phyloP scores from a whole-genome alignment of 192 early-diverging fungal species.

The Spinellus fusiger region DNA sequence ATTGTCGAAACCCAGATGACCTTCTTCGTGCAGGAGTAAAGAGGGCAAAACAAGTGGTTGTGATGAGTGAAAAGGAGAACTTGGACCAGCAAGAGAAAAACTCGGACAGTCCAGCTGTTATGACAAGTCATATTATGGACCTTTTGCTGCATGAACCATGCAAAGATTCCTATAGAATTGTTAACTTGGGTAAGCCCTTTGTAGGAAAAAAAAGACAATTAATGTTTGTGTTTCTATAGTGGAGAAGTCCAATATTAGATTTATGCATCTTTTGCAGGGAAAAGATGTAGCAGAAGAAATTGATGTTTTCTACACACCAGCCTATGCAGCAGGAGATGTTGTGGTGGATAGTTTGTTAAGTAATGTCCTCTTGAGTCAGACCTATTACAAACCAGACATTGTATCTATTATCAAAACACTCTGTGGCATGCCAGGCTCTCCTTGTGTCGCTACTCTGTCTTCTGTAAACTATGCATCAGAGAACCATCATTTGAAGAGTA shows the following conservation, averaged over 20 bases:
- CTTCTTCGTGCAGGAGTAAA: conserved; percentile 39
- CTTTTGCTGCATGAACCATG: conserved; percentile 36
- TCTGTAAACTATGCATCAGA: conserved; percentile 1
- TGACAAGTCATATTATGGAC: conserved; percentile 60
- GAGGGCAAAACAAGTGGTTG: conserved; percentile 39
- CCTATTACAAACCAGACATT: conserved; percentile 50
- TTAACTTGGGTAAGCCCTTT: conserved; percentile 35
- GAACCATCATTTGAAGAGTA: conserved; percentile 30
- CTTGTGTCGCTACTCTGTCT: neutral
- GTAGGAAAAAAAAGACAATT: neutral
- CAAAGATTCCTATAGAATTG: conserved; percentile 30
- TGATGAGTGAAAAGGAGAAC: conserved; percentile 36
- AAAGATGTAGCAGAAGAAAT: conserved; percentile 30
- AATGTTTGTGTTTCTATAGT: neutral
- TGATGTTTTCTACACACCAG: conserved; percentile 47
- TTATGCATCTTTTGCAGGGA: conserved; percentile 39
- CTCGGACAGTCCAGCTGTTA: conserved; percentile 43
- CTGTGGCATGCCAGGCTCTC: conserved; percentile 46
- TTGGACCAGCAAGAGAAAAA: conserved; percentile 32
- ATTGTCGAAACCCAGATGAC: conserved; percentile 41
- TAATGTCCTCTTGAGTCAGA: conserved; percentile 42
- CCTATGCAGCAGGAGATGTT: conserved; percentile 61
- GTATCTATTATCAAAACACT: conserved; percentile 55
- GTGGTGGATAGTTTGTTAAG: conserved; percentile 49
- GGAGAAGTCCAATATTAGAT: conserved; percentile 53